Percentiles rank a stretch among this genome's conserved stretches.
Conservation (phyloP, 2,329 filamentous ascomycete genomes). For the Phaeoacremonium minimum region DNA sequence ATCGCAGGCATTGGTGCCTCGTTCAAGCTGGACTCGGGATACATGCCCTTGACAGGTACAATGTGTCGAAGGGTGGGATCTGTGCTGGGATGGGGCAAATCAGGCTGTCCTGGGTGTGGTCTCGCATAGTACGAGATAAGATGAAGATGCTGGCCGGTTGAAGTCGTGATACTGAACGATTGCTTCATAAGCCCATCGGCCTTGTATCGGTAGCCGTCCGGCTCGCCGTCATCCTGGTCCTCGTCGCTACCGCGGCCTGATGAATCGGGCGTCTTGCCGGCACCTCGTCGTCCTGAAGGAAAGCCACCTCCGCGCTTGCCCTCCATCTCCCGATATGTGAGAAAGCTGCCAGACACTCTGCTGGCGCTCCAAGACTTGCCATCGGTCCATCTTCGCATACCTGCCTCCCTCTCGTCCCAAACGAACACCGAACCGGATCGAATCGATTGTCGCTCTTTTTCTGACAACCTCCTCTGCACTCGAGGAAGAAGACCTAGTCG, state of each 20-base stretch:
- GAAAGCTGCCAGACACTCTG: constrained; percentile 91
- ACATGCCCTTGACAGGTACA: constrained; percentile 87
- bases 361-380: constrained; percentile 99
- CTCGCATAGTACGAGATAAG: constrained; percentile 96
- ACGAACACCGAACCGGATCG: constrained; percentile 96
- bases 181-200: constrained; percentile 98
- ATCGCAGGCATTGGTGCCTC: constrained; percentile 78
- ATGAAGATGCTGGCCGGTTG: constrained; percentile 82
- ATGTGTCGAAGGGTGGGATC: constrained; percentile 80
- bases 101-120: constrained; percentile 66
- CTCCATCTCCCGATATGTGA: constrained; percentile 98
- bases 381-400: constrained; percentile 98
- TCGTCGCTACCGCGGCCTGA: constrained; percentile 79
- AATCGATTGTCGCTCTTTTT: constrained; percentile 96
- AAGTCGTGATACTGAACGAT: constrained; percentile 97
- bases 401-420: constrained; percentile 98
- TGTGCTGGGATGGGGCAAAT: constrained; percentile 74
- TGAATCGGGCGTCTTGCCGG: constrained; percentile 79
- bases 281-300: constrained; percentile 48
- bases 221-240: constrained; percentile 78
- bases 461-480: constrained; percentile 87
- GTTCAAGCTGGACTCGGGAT: constrained; percentile 90
- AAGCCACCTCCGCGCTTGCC: constrained; percentile 87
- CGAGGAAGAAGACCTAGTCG: constrained; percentile 82
- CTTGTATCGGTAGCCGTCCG: constrained; percentile 91